Percentiles rank a stretch among this genome's conserved stretches.
Conservation (phyloP, 2,329 filamentous ascomycete species). For the Seiridium cupressi region DNA sequence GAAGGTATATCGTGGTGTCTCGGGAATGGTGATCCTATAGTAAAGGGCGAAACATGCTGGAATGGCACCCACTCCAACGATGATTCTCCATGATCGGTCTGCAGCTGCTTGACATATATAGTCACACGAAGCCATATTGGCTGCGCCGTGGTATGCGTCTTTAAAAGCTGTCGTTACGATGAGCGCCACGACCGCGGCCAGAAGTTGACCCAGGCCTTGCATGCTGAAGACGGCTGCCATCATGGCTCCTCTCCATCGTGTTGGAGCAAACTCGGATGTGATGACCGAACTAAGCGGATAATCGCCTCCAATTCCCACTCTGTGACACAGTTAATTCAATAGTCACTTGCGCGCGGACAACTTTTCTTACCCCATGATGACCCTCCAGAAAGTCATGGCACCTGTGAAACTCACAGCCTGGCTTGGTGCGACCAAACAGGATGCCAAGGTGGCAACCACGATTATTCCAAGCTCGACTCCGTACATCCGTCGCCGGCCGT, state of each 20-base stretch:
- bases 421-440: constrained; percentile 59
- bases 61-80: constrained; percentile 76
- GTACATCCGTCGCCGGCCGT: constrained; percentile 81
- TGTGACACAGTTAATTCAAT: constrained; percentile 27
- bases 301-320: constrained; percentile 77
- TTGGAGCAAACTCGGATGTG: constrained; percentile 82
- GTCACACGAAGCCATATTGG: constrained; percentile 49
- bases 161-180: constrained; percentile 67
- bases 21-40: constrained; percentile 81
- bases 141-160: constrained; percentile 39
- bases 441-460: constrained; percentile 67
- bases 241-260: constrained; percentile 79
- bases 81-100: constrained; percentile 79
- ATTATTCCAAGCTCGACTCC: constrained; percentile 74
- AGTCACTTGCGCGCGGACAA: background rate
- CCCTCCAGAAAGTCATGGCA: constrained; percentile 62
- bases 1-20: constrained; percentile 81
- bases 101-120: constrained; percentile 66
- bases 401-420: constrained; percentile 55
- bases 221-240: constrained; percentile 82
- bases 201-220: constrained; percentile 79
- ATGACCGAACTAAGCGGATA: constrained; percentile 81
- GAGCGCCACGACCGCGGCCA: constrained; percentile 67
- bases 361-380: constrained; percentile 58
- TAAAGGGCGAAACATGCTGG: constrained; percentile 80